These are phyloP conservation scores for Dictyostelium brefeldianum DNA, from an alignment of 78 protist species.

Conservation along the genomic window DNA sequence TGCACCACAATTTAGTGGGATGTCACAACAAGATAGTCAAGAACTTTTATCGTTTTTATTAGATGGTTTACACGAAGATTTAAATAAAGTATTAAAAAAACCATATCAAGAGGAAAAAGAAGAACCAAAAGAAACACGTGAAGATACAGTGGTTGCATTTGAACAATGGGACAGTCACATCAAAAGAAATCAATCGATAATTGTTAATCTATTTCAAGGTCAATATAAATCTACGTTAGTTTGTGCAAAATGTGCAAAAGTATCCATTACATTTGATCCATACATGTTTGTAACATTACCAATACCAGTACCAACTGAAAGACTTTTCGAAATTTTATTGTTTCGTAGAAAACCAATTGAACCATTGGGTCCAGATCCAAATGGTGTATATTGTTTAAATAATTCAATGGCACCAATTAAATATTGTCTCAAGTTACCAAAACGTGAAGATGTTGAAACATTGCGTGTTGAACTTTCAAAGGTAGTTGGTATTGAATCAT, in stretches of 20 bases:
- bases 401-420: conserved; percentile 66
- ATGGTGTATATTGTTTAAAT: conserved; percentile 55
- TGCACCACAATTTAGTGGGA: conserved; percentile 91
- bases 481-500: conserved; percentile 56
- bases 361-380: conserved; percentile 51
- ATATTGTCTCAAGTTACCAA: conserved; percentile 40
- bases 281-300: conserved; percentile 92
- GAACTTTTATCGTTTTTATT: conserved; percentile 88
- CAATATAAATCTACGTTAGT: conserved; percentile 81
- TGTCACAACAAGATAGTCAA: conserved; percentile 94
- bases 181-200: conserved; percentile 88
- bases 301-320: conserved; percentile 81
- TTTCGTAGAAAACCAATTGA: conserved; percentile 59
- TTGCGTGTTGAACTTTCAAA: conserved; percentile 50
- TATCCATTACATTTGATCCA: conserved; percentile 88
- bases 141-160: conserved; percentile 83
- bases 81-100: conserved; percentile 86
- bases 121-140: conserved; percentile 58
- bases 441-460: conserved; percentile 49
- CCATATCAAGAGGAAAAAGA: conserved; percentile 84
- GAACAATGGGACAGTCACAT: conserved; percentile 90
- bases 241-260: conserved; percentile 80
- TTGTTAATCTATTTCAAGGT: conserved; percentile 94
- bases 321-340: conserved; percentile 48
- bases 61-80: conserved; percentile 96